Evolutionary conservation across 495 filamentous ascomycete species (phyloP), one percentile per base, ranked within the genome.

Genomic region (Aspergillus panamensis): DNA sequence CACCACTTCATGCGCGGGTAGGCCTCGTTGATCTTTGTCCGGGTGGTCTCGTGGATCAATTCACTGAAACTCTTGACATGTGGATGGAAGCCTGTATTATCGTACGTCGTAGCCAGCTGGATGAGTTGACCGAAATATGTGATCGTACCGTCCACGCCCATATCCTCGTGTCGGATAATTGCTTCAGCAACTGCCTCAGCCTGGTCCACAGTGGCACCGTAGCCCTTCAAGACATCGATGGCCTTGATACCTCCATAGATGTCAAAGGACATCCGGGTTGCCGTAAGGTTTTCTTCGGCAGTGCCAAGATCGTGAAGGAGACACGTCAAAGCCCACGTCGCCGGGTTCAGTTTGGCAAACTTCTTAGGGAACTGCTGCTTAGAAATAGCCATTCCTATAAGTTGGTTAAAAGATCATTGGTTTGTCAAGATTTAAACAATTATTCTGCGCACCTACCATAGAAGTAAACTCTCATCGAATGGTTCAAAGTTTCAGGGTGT

Each of bases 251-350:
- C 69, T 0, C 69, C 69, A 35, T 71, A 69, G 52, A 71, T 58
- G 17, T 71, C 69, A 79, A 89, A 67, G 85, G 74, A 59, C 62
- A 79, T 78, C 2, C 62, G 59, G 0, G 88, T 91, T 0, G 77
- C 73, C 2, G 69, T 66, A 21, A 87, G 72, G 69, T 90, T 85
- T 17, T 76, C 71, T 16, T 78, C 71, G 4, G 84, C 82, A 7
- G 86, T 85, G 49, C 86, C 88, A 56, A 92, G 83, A 70, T 92
- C 90, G 72, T 90, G 87, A 3, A 93, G 79, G 8, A 91, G 76
- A 64, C 78, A 82, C 37, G 85, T 75, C 3, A 92, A 57, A 80
- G 77, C 61, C 68, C 79, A 84, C 64, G 84, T 74, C 66, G 40
- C 49, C 0, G 67, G 65, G 45, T 56, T 68, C 0, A 68, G 56